Conservation (phyloP, 2,329 filamentous ascomycete genomes). For the Elsinoe necatrix region DNA sequence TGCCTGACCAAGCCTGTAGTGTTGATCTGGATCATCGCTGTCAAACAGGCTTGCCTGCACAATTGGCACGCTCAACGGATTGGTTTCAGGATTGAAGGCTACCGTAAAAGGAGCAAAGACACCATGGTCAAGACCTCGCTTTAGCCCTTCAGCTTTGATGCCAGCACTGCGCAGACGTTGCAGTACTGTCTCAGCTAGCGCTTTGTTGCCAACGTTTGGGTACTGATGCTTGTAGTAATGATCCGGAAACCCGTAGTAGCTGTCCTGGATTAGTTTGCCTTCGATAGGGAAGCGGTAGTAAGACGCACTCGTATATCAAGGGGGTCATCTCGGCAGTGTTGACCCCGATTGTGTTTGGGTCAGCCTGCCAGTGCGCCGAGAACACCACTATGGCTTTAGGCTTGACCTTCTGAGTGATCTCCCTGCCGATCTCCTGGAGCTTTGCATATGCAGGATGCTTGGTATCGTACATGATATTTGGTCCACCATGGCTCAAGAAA, state of each 20-base stretch:
- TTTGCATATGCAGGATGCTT: conserved; percentile 58
- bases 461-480: conserved; percentile 59
- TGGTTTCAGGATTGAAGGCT: conserved; percentile 32
- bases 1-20: conserved; percentile 60
- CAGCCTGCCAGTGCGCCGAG: conserved; percentile 67
- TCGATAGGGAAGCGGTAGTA: background rate
- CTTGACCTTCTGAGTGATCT: conserved; percentile 62
- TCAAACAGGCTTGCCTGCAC: conserved; percentile 65
- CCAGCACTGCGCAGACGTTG: conserved; percentile 47
- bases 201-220: conserved; percentile 53
- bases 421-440: conserved; percentile 56
- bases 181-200: conserved; percentile 53
- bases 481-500: conserved; percentile 45
- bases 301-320: conserved; percentile 56
- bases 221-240: conserved; percentile 62
- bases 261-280: conserved; percentile 21
- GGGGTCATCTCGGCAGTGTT: conserved; percentile 58
- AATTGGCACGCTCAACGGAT: conserved; percentile 45
- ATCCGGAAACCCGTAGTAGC: conserved; percentile 62
- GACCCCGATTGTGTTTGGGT: conserved; percentile 49
- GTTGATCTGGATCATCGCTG: conserved; percentile 54
- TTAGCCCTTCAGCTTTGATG: conserved; percentile 52
- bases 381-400: conserved; percentile 67
- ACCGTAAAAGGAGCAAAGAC: conserved; percentile 66
- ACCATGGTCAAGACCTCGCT: conserved; percentile 64